Percentiles rank a stretch among this genome's conserved stretches.
Conservation (phyloP, 768 basidiomycete species). For the Phallus indusiatus region DNA sequence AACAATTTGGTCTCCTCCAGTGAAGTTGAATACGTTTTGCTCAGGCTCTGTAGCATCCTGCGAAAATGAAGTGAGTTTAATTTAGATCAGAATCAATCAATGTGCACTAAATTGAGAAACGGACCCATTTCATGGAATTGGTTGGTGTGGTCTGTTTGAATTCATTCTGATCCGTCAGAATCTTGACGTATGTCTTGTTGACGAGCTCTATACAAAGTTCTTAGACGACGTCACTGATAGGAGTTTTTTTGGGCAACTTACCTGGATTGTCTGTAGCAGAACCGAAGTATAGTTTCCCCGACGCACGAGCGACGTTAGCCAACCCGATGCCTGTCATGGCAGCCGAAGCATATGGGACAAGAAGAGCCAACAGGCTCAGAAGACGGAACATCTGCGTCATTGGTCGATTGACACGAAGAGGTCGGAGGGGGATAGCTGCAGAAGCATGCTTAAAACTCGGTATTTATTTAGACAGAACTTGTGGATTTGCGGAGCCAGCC, state of each 20-base stretch:
- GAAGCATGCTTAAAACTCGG: too few relatives aligned
- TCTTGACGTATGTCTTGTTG: conserved; percentile 29
- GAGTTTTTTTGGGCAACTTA: neutral
- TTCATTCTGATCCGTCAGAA: conserved; percentile 30
- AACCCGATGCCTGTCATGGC: conserved; percentile 17
- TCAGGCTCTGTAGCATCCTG: conserved; percentile 12
- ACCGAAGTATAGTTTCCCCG: conserved; percentile 39
- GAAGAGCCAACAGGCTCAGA: neutral
- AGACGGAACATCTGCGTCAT: neutral
- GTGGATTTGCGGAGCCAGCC: too few relatives aligned
- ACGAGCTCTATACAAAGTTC: conserved; percentile 22
- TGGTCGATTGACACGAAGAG: too few relatives aligned
- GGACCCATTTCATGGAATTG: conserved; percentile 51
- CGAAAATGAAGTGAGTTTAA: neutral
- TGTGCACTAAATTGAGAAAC: too few relatives aligned
- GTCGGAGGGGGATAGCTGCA: too few relatives aligned
- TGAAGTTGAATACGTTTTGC: conserved; percentile 9
- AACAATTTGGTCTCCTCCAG: conserved; percentile 9
- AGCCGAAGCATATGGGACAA: neutral
- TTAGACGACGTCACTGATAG: conserved; percentile 4
- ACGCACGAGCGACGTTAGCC: conserved; percentile 27
- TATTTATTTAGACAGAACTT: too few relatives aligned
- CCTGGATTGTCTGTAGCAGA: conserved; percentile 36
- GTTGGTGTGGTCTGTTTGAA: conserved; percentile 35
- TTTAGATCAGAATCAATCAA: neutral